phyloP scores from a whole-genome alignment of 805 yeast genomes.

The Clavispora fructus region DNA sequence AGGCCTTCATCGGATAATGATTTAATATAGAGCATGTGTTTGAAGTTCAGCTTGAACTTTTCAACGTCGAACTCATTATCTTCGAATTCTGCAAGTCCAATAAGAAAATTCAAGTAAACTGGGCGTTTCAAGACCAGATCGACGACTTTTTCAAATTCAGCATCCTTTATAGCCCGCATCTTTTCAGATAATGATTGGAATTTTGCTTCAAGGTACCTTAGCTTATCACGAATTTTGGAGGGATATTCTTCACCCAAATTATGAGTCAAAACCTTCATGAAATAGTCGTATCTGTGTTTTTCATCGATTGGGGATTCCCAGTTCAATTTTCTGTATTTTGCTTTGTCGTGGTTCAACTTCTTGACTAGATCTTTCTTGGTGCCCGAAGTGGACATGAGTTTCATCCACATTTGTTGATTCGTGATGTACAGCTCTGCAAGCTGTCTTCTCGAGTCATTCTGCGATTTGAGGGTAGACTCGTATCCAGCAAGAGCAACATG shows the following conservation, averaged over 20 bases:
- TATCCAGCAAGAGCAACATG: slow-evolving; percentile 38
- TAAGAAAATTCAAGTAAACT: slow-evolving; percentile 20
- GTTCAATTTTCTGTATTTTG: slow-evolving; percentile 24
- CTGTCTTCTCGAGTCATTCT: slow-evolving; percentile 17
- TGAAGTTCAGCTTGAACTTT: slow-evolving; percentile 22
- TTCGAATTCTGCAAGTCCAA: slow-evolving; percentile 9
- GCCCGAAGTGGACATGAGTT: slow-evolving; percentile 15
- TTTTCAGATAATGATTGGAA: slow-evolving; percentile 22
- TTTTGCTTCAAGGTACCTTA: slow-evolving; percentile 16
- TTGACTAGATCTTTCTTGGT: slow-evolving; percentile 20
- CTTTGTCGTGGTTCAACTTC: slow-evolving; percentile 24
- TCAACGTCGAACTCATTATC: slow-evolving; percentile 7
- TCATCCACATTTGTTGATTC: slow-evolving; percentile 27
- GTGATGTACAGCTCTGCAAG: slow-evolving; percentile 13
- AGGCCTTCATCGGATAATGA: slow-evolving; percentile 34
- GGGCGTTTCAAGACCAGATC: slow-evolving; percentile 24
- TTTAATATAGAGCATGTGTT: slow-evolving; percentile 30
- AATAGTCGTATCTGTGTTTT: slow-evolving; percentile 22
- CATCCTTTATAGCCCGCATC: slow-evolving; percentile 25
- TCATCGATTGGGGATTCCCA: slow-evolving; percentile 35
- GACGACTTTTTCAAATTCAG: slow-evolving; percentile 28
- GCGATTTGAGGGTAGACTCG: slow-evolving; percentile 24
- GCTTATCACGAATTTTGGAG: slow-evolving; percentile 15
- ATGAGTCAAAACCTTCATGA: slow-evolving; percentile 19
- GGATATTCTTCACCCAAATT: slow-evolving; percentile 7